These are phyloP conservation scores for Cyclotella choctawhatcheeana DNA, from an alignment of 108 stramenopile genomes.

Conservation along the genomic window DNA sequence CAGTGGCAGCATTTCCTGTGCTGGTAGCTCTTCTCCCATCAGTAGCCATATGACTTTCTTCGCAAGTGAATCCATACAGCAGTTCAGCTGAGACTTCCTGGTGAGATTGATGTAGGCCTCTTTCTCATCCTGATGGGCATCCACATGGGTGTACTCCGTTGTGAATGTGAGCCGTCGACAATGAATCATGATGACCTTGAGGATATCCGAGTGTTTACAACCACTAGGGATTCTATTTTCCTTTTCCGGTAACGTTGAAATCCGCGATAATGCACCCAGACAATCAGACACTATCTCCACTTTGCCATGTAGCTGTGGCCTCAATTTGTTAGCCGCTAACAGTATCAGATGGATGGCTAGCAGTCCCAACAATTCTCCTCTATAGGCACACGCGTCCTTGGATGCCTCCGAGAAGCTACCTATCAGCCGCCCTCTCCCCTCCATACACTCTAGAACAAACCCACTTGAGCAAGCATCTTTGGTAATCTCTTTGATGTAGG, in stretches of 20 bases:
- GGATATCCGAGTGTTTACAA: neutral
- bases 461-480: neutral
- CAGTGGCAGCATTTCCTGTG: neutral
- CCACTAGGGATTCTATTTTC: neutral
- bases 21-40: neutral
- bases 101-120: neutral
- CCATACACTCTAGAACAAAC: neutral
- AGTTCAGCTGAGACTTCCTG: neutral
- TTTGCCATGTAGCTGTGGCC: neutral
- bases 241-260: neutral
- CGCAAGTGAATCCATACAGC: neutral
- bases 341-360: neutral
- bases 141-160: neutral
- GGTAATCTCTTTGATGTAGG: neutral
- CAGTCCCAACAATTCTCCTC: neutral
- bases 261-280: neutral
- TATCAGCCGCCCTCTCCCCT: neutral
- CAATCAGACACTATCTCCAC: neutral
- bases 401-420: neutral
- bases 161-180: neutral
- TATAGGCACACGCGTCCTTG: neutral
- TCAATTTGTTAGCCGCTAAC: neutral
- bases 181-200: neutral
- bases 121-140: neutral
- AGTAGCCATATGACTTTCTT: neutral